A percentile compares a stretch with the other conserved stretches of the same genome.
phyloP scores from a whole-genome alignment of 1,139 yeast genomes.

The Hansenula anomala region DNA sequence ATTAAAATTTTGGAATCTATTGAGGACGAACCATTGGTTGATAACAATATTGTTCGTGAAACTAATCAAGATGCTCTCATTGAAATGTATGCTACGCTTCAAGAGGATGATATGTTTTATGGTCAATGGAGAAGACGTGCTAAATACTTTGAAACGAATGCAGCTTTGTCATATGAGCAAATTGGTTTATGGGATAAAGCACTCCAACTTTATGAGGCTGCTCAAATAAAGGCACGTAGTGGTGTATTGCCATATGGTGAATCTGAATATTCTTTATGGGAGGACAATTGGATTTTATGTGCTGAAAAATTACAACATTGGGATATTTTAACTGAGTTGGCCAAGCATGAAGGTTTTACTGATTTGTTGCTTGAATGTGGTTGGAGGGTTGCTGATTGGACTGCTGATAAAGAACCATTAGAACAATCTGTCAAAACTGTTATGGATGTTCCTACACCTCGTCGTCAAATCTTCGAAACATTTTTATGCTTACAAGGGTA shows the following conservation, averaged over 20 bases:
- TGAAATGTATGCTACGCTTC: constrained; percentile 81
- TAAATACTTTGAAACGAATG: constrained; percentile 85
- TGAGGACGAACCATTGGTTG: constrained; percentile 60
- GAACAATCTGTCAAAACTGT: constrained; percentile 94
- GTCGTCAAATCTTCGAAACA: constrained; percentile 93
- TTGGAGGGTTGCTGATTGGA: constrained; percentile 99
- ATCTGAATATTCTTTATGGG: constrained; percentile 95
- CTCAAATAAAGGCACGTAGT: constrained; percentile 93
- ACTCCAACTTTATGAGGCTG: constrained; percentile 90
- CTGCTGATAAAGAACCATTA: constrained; percentile 86
- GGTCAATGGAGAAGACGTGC: constrained; percentile 98
- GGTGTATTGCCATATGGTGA: constrained; percentile 96
- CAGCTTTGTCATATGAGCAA: constrained; percentile 92
- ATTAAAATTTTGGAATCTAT: constrained; percentile 76
- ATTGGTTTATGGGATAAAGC: constrained; percentile 95
- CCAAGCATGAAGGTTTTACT: constrained; percentile 96
- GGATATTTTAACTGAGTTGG: constrained; percentile 95
- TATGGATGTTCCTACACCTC: constrained; percentile 98
- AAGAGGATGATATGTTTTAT: constrained; percentile 95
- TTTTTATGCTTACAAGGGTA: constrained; percentile 90
- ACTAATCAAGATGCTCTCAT: constrained; percentile 88
- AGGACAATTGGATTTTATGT: constrained; percentile 96
- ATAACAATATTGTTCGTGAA: constrained; percentile 72
- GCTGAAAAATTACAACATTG: constrained; percentile 97
- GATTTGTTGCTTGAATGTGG: constrained; percentile 95